These are phyloP conservation scores for Magnolia officinalis DNA, from an alignment of 164 flowering plant genomes.

Conservation along the genomic window DNA sequence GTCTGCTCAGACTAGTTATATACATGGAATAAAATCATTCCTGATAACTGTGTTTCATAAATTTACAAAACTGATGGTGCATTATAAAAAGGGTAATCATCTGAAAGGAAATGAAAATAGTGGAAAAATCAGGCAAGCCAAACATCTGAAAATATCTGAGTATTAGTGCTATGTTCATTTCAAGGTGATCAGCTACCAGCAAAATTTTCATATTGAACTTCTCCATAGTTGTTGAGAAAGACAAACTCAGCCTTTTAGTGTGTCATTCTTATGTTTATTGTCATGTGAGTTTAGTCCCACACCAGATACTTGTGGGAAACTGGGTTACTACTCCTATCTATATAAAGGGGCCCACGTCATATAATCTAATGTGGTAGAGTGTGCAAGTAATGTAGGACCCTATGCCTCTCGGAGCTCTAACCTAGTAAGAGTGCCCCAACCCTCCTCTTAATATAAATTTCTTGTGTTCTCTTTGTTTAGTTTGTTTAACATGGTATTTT, in stretches of 20 bases:
- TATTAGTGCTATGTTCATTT: not conserved
- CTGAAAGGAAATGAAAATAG: not conserved
- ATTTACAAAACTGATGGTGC: too few species aligned
- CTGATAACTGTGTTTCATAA: too few species aligned
- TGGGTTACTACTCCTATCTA: too few species aligned
- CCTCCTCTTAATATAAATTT: too few species aligned
- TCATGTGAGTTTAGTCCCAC: not conserved
- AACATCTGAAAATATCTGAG: not conserved
- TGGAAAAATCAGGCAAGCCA: not conserved
- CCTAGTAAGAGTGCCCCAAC: too few species aligned
- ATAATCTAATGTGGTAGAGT: not conserved
- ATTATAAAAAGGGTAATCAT: not conserved
- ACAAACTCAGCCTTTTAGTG: not conserved
- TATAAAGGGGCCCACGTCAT: not conserved
- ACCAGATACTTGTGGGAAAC: not conserved
- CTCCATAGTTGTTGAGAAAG: not conserved
- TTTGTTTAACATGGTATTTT: too few species aligned
- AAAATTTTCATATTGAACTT: too few species aligned
- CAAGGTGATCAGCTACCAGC: not conserved
- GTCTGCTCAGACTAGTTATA: too few species aligned
- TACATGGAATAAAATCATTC: too few species aligned
- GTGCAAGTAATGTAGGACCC: too few species aligned
- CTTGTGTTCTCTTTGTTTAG: too few species aligned
- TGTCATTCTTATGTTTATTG: not conserved
- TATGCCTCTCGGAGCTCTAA: too few species aligned